phyloP scores from a whole-genome alignment of 371 early-diverging fungal species.

The Rhizopus microsporus region DNA sequence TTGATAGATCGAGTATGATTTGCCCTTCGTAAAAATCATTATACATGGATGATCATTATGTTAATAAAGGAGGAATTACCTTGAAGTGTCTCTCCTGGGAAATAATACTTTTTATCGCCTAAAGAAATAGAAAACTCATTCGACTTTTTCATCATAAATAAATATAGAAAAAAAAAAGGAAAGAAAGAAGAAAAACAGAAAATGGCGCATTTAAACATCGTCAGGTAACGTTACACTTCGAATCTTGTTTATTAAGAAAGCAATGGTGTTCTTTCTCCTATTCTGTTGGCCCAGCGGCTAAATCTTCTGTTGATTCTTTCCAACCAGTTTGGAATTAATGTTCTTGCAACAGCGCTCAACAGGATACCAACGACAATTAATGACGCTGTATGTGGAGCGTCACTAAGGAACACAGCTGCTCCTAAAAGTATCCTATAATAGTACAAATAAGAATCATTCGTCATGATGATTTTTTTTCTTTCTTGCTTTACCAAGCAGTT shows the following conservation, averaged over 20 bases:
- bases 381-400: conserved; percentile 35
- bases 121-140: conserved; percentile 18
- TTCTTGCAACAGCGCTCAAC: conserved; percentile 43
- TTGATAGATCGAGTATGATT: conserved; percentile 11
- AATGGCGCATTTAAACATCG: too few relatives aligned
- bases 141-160: conserved; percentile 4
- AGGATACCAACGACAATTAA: conserved; percentile 47
- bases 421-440: conserved; percentile 38
- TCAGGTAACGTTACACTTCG: too few relatives aligned
- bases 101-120: conserved; percentile 5
- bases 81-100: conserved; percentile 18
- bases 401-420: conserved; percentile 34
- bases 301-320: conserved; percentile 43
- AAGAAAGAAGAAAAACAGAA: not conserved
- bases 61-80: conserved; percentile 10
- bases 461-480: not conserved
- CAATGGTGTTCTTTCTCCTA: conserved; percentile 50
- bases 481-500: conserved; percentile 43
- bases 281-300: conserved; percentile 33
- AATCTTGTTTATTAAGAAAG: conserved; percentile 10
- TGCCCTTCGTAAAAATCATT: conserved; percentile 7
- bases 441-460: conserved; percentile 4
- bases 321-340: conserved; percentile 44
- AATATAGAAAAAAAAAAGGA: conserved; percentile 2
- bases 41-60: not conserved